These are phyloP conservation scores for Candida lessepsii DNA, from an alignment of 805 yeast genomes.

Conservation along the genomic window DNA sequence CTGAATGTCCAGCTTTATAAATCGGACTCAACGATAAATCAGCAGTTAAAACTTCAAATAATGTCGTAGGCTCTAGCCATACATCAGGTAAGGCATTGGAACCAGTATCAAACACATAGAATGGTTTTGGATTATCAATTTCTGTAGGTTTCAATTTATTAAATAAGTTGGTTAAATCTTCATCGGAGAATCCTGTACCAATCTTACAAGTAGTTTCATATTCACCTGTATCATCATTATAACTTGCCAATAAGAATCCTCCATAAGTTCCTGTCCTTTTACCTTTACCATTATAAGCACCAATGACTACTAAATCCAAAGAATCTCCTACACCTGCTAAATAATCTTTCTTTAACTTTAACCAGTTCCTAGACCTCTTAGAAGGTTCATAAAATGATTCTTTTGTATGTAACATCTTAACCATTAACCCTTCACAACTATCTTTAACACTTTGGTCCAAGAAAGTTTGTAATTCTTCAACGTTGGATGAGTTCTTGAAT, in stretches of 20 bases:
- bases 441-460: conserved; percentile 87
- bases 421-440: conserved; percentile 95
- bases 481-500: conserved; percentile 62
- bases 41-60: conserved; percentile 90
- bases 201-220: conserved; percentile 95
- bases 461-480: conserved; percentile 75
- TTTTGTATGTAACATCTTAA: conserved; percentile 76
- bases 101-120: conserved; percentile 66
- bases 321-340: conserved; percentile 96
- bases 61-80: conserved; percentile 85
- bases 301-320: conserved; percentile 86
- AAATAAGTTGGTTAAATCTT: conserved; percentile 57
- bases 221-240: conserved; percentile 88
- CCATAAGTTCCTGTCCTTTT: conserved; percentile 95
- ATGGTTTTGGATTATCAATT: conserved; percentile 60
- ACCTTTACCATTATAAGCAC: conserved; percentile 92
- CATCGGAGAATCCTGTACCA: conserved; percentile 96
- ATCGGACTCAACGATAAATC: conserved; percentile 86
- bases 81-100: conserved; percentile 79
- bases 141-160: conserved; percentile 67
- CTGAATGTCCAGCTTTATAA: conserved; percentile 77
- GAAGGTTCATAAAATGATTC: conserved; percentile 92
- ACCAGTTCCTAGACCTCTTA: conserved; percentile 92
- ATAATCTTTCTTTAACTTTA: conserved; percentile 92
- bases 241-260: conserved; percentile 87